A percentile compares a stretch with the other conserved stretches of the same genome.
These are phyloP conservation scores for Trametes coccinea DNA, from an alignment of 768 basidiomycete species.

Conservation along the genomic window DNA sequence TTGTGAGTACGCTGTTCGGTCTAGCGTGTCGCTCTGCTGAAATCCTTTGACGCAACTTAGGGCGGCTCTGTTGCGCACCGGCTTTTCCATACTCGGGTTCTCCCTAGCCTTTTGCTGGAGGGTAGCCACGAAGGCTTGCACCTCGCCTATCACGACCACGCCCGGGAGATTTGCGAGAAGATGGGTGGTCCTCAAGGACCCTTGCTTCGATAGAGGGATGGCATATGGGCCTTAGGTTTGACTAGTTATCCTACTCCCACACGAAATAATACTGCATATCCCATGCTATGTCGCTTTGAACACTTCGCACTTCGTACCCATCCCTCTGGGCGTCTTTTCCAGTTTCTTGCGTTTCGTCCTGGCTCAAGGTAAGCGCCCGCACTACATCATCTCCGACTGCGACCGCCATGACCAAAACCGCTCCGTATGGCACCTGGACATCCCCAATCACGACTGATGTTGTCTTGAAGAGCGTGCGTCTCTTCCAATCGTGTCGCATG, in stretches of 20 bases:
- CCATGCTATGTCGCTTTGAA: constrained; percentile 10
- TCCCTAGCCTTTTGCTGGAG: constrained; percentile 38
- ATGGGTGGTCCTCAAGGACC: constrained; percentile 51
- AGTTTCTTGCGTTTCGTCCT: not conserved
- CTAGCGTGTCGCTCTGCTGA: not conserved
- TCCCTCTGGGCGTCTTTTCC: not conserved
- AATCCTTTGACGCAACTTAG: constrained; percentile 25
- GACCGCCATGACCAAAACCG: constrained; percentile 27
- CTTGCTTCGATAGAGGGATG: constrained; percentile 29
- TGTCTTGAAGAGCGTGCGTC: constrained; percentile 46
- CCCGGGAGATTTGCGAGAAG: constrained; percentile 40
- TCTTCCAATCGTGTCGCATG: not conserved
- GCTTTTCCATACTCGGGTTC: constrained; percentile 44
- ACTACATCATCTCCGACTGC: not conserved
- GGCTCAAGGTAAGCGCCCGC: not conserved
- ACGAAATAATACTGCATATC: constrained; percentile 19
- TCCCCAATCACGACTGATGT: constrained; percentile 56
- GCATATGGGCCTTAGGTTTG: constrained; percentile 7
- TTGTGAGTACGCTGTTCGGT: constrained; percentile 49
- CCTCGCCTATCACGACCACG: constrained; percentile 50
- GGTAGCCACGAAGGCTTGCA: constrained; percentile 35
- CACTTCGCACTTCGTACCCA: too few relatives aligned
- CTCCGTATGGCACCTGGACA: constrained; percentile 64
- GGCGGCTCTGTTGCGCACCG: constrained; percentile 42
- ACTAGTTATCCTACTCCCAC: constrained; percentile 19